phyloP scores from a whole-genome alignment of 495 filamentous ascomycete species.

The Penicillium macrosclerotiorum region DNA sequence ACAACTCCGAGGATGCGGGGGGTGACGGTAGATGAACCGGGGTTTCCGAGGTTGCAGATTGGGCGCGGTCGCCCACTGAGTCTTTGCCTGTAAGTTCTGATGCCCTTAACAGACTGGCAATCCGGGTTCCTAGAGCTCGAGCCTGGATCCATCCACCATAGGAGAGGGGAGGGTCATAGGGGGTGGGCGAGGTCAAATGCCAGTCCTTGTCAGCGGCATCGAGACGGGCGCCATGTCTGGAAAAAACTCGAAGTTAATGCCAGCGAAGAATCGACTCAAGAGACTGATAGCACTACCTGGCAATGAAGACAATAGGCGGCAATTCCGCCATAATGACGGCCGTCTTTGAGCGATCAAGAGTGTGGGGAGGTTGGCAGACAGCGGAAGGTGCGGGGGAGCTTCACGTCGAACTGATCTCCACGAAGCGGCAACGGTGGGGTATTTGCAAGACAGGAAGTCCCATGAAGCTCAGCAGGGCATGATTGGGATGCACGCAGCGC shows the following conservation, averaged over 20 bases:
- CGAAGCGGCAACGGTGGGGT: neutral
- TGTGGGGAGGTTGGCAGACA: no score
- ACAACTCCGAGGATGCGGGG: slow-evolving; percentile 36
- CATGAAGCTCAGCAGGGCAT: slow-evolving; percentile 2
- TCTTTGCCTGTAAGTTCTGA: slow-evolving; percentile 29
- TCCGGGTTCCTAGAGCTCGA: slow-evolving; percentile 72
- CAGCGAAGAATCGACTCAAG: neutral
- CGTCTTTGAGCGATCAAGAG: neutral
- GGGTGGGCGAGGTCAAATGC: slow-evolving; percentile 91
- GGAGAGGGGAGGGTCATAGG: slow-evolving; percentile 93
- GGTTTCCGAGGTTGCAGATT: slow-evolving; percentile 10
- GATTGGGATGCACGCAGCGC: slow-evolving; percentile 5
- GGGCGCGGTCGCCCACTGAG: slow-evolving; percentile 10
- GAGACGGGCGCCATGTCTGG: slow-evolving; percentile 85
- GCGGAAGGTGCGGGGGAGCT: neutral
- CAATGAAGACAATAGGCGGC: slow-evolving; percentile 74
- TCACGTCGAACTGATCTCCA: no score
- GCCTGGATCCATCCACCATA: slow-evolving; percentile 92
- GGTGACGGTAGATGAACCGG: slow-evolving; percentile 15
- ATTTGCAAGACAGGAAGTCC: no score
- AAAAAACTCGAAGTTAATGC: slow-evolving; percentile 2
- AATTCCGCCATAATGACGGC: slow-evolving; percentile 52
- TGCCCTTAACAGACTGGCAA: slow-evolving; percentile 66
- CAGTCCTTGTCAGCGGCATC: slow-evolving; percentile 92
- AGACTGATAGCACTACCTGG: slow-evolving; percentile 55